Percentiles rank a stretch among this genome's conserved stretches.
phyloP scores from a whole-genome alignment of 768 basidiomycete genomes.

The Psilocybe subaeruginosa region DNA sequence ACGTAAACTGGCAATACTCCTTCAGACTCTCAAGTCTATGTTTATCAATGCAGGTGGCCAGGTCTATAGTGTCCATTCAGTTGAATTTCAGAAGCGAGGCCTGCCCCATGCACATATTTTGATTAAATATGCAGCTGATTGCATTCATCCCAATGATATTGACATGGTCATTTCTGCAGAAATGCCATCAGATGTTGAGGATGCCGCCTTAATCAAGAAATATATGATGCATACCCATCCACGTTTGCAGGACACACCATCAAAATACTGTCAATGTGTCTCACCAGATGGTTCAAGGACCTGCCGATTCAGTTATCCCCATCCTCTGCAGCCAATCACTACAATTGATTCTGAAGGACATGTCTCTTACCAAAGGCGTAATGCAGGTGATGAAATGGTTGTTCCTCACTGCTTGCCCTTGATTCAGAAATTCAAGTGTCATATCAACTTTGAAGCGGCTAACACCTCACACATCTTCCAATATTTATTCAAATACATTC shows the following conservation, averaged over 20 bases:
- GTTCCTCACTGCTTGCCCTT: slow-evolving; percentile 30
- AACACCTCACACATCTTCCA: slow-evolving; percentile 34
- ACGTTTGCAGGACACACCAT: slow-evolving; percentile 1
- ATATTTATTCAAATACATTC: slow-evolving; percentile 43
- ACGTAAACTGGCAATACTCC: slow-evolving; percentile 26
- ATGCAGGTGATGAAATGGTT: slow-evolving; percentile 26
- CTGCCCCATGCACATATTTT: slow-evolving; percentile 45
- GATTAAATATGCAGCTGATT: slow-evolving; percentile 29
- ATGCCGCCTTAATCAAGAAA: slow-evolving; percentile 26
- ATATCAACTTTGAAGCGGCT: slow-evolving; percentile 39
- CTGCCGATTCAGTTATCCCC: slow-evolving; percentile 29
- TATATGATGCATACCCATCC: slow-evolving; percentile 40
- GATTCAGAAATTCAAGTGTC: slow-evolving; percentile 31
- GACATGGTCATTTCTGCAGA: slow-evolving; percentile 36
- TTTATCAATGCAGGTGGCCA: slow-evolving; percentile 33
- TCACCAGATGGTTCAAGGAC: slow-evolving; percentile 13
- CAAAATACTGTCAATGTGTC: slow-evolving; percentile 30
- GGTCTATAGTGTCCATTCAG: slow-evolving; percentile 32
- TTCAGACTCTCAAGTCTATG: slow-evolving; percentile 28
- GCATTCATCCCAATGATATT: slow-evolving; percentile 26
- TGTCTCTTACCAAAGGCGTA: slow-evolving; percentile 29
- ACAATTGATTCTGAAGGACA: slow-evolving; percentile 28
- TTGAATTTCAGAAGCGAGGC: slow-evolving; percentile 47
- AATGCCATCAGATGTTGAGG: slow-evolving; percentile 28
- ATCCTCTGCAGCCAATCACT: slow-evolving; percentile 19